phyloP scores from a whole-genome alignment of 176 grass and related monocot genomes.

The Musa beccarii region DNA sequence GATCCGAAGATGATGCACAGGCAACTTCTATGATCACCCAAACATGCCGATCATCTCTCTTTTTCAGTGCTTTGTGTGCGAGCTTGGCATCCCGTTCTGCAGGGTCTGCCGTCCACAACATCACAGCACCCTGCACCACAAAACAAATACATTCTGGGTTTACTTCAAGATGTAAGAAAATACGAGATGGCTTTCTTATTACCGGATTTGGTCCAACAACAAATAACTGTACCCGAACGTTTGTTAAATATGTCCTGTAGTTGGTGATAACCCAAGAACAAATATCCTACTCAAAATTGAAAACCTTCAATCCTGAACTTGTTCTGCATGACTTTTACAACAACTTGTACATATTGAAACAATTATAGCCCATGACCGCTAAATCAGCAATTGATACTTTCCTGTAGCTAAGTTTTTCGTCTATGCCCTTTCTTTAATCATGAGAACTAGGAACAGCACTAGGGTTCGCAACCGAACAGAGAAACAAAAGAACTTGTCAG shows the following conservation, averaged over 20 bases:
- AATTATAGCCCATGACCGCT: no score
- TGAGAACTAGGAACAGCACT: background rate
- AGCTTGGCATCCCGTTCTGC: constrained; percentile 70
- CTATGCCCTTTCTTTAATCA: background rate
- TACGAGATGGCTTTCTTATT: background rate
- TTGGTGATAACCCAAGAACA: background rate
- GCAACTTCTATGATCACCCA: constrained; percentile 69
- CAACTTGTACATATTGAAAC: no score
- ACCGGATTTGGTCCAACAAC: background rate
- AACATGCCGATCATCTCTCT: constrained; percentile 29
- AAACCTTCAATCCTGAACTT: background rate
- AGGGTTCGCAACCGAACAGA: background rate
- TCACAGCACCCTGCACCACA: constrained; percentile 53
- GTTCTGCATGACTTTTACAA: no score
- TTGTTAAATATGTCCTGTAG: background rate
- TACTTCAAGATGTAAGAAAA: background rate
- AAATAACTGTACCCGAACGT: background rate
- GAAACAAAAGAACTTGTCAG: background rate
- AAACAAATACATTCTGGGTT: background rate
- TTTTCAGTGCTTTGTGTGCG: constrained; percentile 42
- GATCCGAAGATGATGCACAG: constrained; percentile 72
- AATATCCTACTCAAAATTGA: background rate
- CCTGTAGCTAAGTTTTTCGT: background rate
- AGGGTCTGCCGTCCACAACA: constrained; percentile 54
- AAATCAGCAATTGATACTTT: no score